Conservation (phyloP, 169 alveolate genomes). For the Plasmodium falciparum region DNA sequence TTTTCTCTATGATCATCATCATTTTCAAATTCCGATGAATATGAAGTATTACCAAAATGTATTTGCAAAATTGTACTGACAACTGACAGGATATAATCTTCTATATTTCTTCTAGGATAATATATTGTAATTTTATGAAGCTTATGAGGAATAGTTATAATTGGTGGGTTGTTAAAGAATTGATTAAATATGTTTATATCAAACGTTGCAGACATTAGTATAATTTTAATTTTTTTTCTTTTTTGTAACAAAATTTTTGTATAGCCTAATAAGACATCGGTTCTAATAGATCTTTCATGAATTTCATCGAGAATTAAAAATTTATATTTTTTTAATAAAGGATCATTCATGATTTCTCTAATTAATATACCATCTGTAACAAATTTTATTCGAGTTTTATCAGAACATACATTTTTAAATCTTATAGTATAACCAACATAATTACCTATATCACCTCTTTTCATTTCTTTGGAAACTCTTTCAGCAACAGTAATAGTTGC, state of each 20-base stretch:
- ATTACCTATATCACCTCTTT: slow-evolving; percentile 88
- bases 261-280: slow-evolving; percentile 94
- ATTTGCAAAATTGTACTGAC: slow-evolving; percentile 84
- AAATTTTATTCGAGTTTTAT: slow-evolving; percentile 92
- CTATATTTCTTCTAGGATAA: slow-evolving; percentile 85
- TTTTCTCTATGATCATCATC: neutral
- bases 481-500: slow-evolving; percentile 94
- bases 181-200: slow-evolving; percentile 87
- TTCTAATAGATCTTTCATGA: slow-evolving; percentile 96
- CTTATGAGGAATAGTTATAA: slow-evolving; percentile 61
- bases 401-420: slow-evolving; percentile 90
- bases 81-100: slow-evolving; percentile 88
- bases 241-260: slow-evolving; percentile 85
- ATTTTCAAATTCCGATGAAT: neutral
- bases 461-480: slow-evolving; percentile 90
- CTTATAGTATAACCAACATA: slow-evolving; percentile 94
- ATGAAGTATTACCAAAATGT: slow-evolving; percentile 82
- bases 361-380: slow-evolving; percentile 96
- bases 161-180: slow-evolving; percentile 84
- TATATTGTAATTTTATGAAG: slow-evolving; percentile 81
- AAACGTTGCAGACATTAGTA: slow-evolving; percentile 96
- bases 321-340: slow-evolving; percentile 87
- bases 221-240: slow-evolving; percentile 90
- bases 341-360: slow-evolving; percentile 92
- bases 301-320: slow-evolving; percentile 95